Conservation (phyloP, 2,329 filamentous ascomycete genomes). For the Aspergillus candidus region DNA sequence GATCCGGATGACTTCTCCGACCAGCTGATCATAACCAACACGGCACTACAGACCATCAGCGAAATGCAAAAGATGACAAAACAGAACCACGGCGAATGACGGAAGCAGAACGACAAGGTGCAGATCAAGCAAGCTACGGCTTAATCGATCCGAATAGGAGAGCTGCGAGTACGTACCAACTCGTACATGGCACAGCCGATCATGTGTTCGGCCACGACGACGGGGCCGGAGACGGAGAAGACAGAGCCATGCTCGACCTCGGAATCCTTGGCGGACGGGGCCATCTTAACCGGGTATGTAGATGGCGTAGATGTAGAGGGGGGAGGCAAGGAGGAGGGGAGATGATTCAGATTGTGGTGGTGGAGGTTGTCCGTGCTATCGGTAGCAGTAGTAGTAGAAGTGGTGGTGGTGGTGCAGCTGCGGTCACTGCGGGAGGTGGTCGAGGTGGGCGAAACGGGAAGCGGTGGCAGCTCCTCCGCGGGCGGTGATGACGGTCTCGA, state of each 20-base stretch:
- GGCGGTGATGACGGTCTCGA: slow-evolving; percentile 30
- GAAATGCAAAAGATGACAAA: slow-evolving; percentile 3
- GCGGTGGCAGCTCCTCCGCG: slow-evolving; percentile 40
- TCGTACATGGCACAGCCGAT: slow-evolving; percentile 99
- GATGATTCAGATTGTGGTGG: slow-evolving; percentile 2
- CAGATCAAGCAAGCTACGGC: too few species aligned
- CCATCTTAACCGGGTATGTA: slow-evolving; percentile 33
- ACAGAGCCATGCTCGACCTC: slow-evolving; percentile 58
- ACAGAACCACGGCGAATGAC: slow-evolving; percentile 7
- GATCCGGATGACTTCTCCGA: slow-evolving; percentile 97
- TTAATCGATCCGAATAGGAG: too few species aligned
- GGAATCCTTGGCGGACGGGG: slow-evolving; percentile 38
- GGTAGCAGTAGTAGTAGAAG: slow-evolving; percentile 20
- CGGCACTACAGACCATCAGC: slow-evolving; percentile 56
- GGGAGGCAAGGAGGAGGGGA: slow-evolving; percentile 16
- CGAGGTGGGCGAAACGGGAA: slow-evolving; percentile 39
- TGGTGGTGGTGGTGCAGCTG: slow-evolving; percentile 20
- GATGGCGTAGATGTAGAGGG: slow-evolving; percentile 17
- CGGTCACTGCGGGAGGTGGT: slow-evolving; percentile 16
- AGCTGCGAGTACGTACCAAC: slow-evolving; percentile 56
- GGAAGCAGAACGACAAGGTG: neutral
- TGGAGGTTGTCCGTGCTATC: too few species aligned
- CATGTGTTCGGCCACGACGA: slow-evolving; percentile 97
- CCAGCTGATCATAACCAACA: slow-evolving; percentile 85
- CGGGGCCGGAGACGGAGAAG: slow-evolving; percentile 74